Base-by-base conservation (phyloP, 2,329 filamentous ascomycete genomes). In the Fusarium ramigenum region DNA sequence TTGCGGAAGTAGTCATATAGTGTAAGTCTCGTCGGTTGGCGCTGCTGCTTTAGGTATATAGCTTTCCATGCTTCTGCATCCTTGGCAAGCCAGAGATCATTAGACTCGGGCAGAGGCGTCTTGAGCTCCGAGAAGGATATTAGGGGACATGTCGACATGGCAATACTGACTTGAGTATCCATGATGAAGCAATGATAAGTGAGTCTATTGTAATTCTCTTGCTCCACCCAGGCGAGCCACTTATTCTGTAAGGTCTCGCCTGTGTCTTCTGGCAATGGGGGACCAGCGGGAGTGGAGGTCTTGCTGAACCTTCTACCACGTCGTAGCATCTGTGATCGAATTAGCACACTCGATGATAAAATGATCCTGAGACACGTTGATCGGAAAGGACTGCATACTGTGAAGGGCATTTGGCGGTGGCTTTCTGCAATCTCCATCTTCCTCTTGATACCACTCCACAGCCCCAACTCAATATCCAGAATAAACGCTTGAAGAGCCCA, bases 381-480 rank as follows among this genome's bases (percentile, higher is more conserved):
- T 9, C 7, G 8, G 9, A 4, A 4, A 2, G 15, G 4, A 11
- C 14, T 23, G 8, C 57, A 18, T n/a, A 60, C 57, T 2, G 57
- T 60, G 16, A 34, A 60, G 2, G 57, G 57, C 5, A 60, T 60
- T 25, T 60, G 57, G 14, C 57, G 57, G 34, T 60, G 57, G 0
- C 57, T 60, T 18, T 60, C 57, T 12, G 57, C 34, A 21, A 60
- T 60, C 21, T 60, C 57, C 57, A 60, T 60, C 9, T 60, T 60
- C 1, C 57, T 40, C 14, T 60, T 60, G 1, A 60, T 52, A 0
- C 57, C 57, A 52, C 57, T 60, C 57, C 57, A 60, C 9, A 60
- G 2, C 2, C 57, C 57, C 57, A 60, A 52, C 25, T 60, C 57
- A 3, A 60, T 40, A 21, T 52, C 57, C 15, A 60, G 4, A 1